Evolutionary conservation across 2,329 filamentous ascomycete genomes (phyloP), one percentile per base, ranked within the genome.

Genomic region (Xylaria digitata): DNA sequence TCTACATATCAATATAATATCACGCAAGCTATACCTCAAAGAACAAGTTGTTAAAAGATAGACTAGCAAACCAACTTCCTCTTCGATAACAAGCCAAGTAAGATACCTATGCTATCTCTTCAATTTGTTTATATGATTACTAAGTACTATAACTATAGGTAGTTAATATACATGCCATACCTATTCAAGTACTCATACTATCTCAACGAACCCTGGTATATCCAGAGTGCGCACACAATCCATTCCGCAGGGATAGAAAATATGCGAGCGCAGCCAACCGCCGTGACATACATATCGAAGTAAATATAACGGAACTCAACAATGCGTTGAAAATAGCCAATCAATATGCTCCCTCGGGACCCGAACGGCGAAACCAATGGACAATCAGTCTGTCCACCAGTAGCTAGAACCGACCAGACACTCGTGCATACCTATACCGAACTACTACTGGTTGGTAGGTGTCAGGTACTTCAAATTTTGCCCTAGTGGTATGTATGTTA

Each of bases 1-100:
- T 32, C 50, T 54, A 46, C 34, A 30, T 49, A 43, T 52, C 26
- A 26, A 19, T 49, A 21, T 40, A 15, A 46, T 43, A 50, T 42
- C 34, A 26, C 19, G 17, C 21, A 49, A 8, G 30, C 15, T 26
- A 13, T 37, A 40, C 2, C 23, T 7, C 48, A 11, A 21, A 19
- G 11, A 37, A 11, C 17, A 37, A 53, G 15, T 23, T 43, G 15
- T 43, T 5, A 17, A n/a, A 43, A 53, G 49, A 53, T 37, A 53
- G 17, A 53, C 53, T 19, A 23, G 19, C 30, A 48, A 23, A 21
- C 30, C n/a, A 46, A 19, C 26, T 48, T 37, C 43, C 43, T 37
- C 26, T 46, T 46, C 26, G 8, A 50, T 32, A 6, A 4, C 17
- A 11, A 21, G 55, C 8, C 11, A 11, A 21, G 26, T 34, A n/a